Evolutionary conservation across 2,329 filamentous ascomycete species (phyloP).

Genomic region (Hypoxylon sp.): DNA sequence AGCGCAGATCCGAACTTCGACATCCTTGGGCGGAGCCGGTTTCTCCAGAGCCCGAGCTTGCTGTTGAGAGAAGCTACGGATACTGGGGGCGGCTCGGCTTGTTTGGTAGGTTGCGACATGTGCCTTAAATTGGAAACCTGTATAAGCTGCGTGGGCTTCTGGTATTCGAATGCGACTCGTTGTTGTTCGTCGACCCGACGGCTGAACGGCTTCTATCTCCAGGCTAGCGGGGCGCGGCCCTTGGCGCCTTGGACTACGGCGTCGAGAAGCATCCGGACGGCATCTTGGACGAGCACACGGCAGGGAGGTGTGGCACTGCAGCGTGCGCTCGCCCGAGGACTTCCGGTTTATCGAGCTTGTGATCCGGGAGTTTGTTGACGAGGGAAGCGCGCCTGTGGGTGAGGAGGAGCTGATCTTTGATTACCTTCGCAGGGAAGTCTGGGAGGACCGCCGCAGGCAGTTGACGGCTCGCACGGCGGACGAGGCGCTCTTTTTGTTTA

Average conservation of each 20-base stretch:
- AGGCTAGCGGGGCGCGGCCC: constrained; percentile 10
- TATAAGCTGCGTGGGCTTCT: neutral
- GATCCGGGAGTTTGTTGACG: constrained; percentile 7
- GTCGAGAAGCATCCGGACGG: constrained; percentile 25
- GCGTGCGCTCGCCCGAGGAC: constrained; percentile 12
- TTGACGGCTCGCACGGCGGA: constrained; percentile 11
- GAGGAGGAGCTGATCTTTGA: constrained; percentile 20
- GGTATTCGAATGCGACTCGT: constrained; percentile 21
- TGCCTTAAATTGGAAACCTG: neutral
- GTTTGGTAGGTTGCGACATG: constrained; percentile 22
- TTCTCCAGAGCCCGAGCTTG: constrained; percentile 8
- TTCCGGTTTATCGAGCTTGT: constrained; percentile 14
- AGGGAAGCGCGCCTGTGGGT: neutral
- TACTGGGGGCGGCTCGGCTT: constrained; percentile 23
- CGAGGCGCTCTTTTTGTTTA: constrained; percentile 25
- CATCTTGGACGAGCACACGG: constrained; percentile 28
- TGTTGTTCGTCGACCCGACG: constrained; percentile 24
- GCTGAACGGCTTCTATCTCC: constrained; percentile 21
- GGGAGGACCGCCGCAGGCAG: constrained; percentile 6
- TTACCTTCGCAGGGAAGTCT: constrained; percentile 18
- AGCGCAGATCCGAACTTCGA: constrained; percentile 20
- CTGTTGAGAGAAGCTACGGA: constrained; percentile 27
- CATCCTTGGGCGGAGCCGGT: constrained; percentile 20
- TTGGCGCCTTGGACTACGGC: constrained; percentile 25
- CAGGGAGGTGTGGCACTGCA: constrained; percentile 20